These are phyloP conservation scores for Dryadomyces sulphureus DNA, from an alignment of 2,329 filamentous ascomycete species.

Conservation along the genomic window DNA sequence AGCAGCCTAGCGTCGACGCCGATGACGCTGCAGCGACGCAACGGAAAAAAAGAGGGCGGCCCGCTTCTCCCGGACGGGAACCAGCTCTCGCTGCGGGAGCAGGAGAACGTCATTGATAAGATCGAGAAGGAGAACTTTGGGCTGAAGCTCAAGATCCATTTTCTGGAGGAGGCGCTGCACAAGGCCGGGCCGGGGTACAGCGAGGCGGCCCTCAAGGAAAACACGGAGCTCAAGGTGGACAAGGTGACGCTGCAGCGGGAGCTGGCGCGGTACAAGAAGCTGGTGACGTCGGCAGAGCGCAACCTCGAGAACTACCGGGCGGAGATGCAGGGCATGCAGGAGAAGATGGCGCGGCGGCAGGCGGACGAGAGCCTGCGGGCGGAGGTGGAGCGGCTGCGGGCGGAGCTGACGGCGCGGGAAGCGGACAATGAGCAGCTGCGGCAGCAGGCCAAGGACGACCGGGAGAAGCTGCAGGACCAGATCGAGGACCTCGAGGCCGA, in stretches of 20 bases:
- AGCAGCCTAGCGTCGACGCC: slow-evolving; percentile 79
- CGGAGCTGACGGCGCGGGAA: slow-evolving; percentile 41
- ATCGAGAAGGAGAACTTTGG: slow-evolving; percentile 99
- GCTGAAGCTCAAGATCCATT: slow-evolving; percentile 92
- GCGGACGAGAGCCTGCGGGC: slow-evolving; percentile 53
- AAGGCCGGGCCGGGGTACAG: slow-evolving; percentile 85
- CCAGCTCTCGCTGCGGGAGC: slow-evolving; percentile 79
- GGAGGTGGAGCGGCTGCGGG: slow-evolving; percentile 43
- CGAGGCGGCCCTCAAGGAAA: slow-evolving; percentile 78
- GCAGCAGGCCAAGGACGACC: slow-evolving; percentile 40
- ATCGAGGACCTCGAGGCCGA: slow-evolving; percentile 64
- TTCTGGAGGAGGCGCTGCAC: slow-evolving; percentile 76
- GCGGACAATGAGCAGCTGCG: slow-evolving; percentile 46
- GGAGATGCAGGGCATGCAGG: slow-evolving; percentile 70
- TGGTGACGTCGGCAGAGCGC: slow-evolving; percentile 65
- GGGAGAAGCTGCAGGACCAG: slow-evolving; percentile 55
- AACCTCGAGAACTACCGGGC: slow-evolving; percentile 73
- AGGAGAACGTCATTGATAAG: slow-evolving; percentile 88
- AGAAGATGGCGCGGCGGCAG: slow-evolving; percentile 64
- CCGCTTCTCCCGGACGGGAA: slow-evolving; percentile 52
- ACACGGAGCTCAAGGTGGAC: slow-evolving; percentile 89
- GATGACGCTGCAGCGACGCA: slow-evolving; percentile 32
- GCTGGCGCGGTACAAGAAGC: slow-evolving; percentile 73
- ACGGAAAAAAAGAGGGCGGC: slow-evolving; percentile 15
- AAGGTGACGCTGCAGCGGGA: slow-evolving; percentile 82